Evolutionary conservation across 208 protist genomes (phyloP), one percentile per base, ranked within the genome.

Genomic region (Wallacemonas rigidus): DNA sequence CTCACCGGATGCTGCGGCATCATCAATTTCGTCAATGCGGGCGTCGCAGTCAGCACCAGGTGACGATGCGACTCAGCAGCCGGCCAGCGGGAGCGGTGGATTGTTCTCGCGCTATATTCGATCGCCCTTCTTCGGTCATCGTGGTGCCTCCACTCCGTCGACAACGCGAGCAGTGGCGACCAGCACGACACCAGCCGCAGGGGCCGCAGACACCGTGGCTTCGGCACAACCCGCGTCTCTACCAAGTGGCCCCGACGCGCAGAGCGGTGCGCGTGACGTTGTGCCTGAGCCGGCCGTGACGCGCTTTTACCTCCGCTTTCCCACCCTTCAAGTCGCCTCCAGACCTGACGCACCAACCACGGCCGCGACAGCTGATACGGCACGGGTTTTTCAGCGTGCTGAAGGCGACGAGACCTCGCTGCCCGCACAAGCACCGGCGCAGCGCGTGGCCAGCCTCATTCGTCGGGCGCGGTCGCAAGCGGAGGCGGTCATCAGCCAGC

Each of bases 251-350:
- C 11, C 53, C 6, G 9, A 8, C 5, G 26, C 53, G 15, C 9
- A 57, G 14, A 5, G 5, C 17, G 14, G 14, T 17, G 53, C 53
- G 11, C 14, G 0, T 17, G 6, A 6, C 15, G 5, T n/a, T 8
- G 14, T 36, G 53, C 17, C 53, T 0, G 41, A 38, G 26, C 14
- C 40, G 8, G 35, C 8, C 14, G 58, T 41, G 35, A 38, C 43
- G 44, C 64, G 51, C 38, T 43, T 40, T 26, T 55, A 69, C 48
- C 50, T 47, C 3, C 64, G 45, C 38, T 58, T 69, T n/a, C 64
- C 45, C 35, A 17, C 11, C 17, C 26, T 69, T 3, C 36, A 57
- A 12, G 48, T 69, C 8, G 40, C 38, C 8, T 36, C 60, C 15
- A 38, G 60, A 35, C 64, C 64, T 7, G 50, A 57, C 47, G 48